Conservation (phyloP, 83 land plant genomes). For the Diphasiastrum complanatum region DNA sequence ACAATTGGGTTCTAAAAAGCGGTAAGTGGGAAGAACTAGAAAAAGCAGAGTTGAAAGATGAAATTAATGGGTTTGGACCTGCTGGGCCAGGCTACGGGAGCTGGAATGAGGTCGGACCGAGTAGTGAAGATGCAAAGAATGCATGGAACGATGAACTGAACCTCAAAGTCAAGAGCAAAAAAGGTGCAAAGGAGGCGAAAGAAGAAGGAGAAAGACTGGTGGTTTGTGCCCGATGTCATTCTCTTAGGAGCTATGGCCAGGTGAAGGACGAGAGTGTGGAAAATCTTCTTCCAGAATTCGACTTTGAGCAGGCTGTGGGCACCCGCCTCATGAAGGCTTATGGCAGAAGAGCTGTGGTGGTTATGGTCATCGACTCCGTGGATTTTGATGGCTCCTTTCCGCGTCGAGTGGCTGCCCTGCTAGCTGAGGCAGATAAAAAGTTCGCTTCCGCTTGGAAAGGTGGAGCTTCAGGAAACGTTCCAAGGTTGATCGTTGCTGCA, state of each 20-base stretch:
- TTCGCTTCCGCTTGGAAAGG: slow-evolving; percentile 53
- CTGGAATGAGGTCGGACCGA: slow-evolving; percentile 21
- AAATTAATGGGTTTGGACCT: slow-evolving; percentile 3
- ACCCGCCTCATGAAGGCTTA: slow-evolving; percentile 35
- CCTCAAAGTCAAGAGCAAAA: not conserved
- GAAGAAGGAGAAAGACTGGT: slow-evolving; percentile 34
- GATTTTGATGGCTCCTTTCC: slow-evolving; percentile 95
- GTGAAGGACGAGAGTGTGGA: slow-evolving; percentile 67
- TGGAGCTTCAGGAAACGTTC: slow-evolving; percentile 66
- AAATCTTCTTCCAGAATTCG: slow-evolving; percentile 81
- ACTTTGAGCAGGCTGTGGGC: slow-evolving; percentile 72
- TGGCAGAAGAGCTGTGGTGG: slow-evolving; percentile 53
- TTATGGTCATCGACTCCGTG: slow-evolving; percentile 69
- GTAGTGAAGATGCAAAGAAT: slow-evolving; percentile 12
- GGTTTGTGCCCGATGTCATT: slow-evolving; percentile 85
- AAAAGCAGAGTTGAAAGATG: slow-evolving; percentile 1
- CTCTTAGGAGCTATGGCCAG: slow-evolving; percentile 64
- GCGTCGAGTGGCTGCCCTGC: slow-evolving; percentile 47
- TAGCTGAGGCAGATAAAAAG: slow-evolving; percentile 49
- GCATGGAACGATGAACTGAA: slow-evolving; percentile 16
- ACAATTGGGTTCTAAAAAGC: no score
- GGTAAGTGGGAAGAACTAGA: slow-evolving; percentile 13
- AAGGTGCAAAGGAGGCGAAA: not conserved
- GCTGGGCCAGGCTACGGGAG: slow-evolving; percentile 4
- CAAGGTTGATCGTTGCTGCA: slow-evolving; percentile 68